Conservation (phyloP, 805 yeast species). For the Kuraishia ogatae region DNA sequence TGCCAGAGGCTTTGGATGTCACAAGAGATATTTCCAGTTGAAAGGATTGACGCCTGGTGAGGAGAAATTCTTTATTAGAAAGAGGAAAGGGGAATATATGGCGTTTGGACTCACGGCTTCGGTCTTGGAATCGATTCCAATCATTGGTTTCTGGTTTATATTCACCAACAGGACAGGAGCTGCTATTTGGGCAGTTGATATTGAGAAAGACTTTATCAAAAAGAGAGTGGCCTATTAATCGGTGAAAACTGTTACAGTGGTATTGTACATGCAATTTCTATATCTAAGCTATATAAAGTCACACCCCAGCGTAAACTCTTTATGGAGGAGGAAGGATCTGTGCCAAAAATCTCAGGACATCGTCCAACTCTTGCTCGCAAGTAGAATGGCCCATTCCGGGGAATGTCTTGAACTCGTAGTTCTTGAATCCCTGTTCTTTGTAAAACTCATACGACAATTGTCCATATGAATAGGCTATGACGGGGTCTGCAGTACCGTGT, state of each 20-base stretch:
- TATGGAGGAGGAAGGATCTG: constrained; percentile 15
- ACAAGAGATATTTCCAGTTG: constrained; percentile 46
- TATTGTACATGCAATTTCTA: no score
- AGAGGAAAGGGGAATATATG: constrained; percentile 31
- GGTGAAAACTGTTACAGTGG: no score
- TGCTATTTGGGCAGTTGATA: constrained; percentile 49
- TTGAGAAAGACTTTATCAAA: background rate
- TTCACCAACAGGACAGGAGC: constrained; percentile 55
- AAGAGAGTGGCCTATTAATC: background rate
- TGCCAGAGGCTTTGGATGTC: constrained; percentile 41
- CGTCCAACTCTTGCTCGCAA: constrained; percentile 54
- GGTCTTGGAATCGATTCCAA: constrained; percentile 44
- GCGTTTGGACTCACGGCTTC: constrained; percentile 45
- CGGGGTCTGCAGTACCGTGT: constrained; percentile 75
- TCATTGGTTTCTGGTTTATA: constrained; percentile 42
- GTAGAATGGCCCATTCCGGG: constrained; percentile 62
- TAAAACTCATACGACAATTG: constrained; percentile 34
- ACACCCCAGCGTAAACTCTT: background rate
- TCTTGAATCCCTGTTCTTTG: constrained; percentile 35
- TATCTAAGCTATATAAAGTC: background rate
- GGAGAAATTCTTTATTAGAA: constrained; percentile 26
- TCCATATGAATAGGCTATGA: constrained; percentile 38
- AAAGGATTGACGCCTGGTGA: constrained; percentile 40
- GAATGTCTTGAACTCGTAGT: constrained; percentile 46
- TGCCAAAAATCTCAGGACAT: constrained; percentile 38